A percentile compares a stretch with the other conserved stretches of the same genome.
These are phyloP conservation scores for Podospora conica DNA, from an alignment of 495 filamentous ascomycete species.

Conservation along the genomic window DNA sequence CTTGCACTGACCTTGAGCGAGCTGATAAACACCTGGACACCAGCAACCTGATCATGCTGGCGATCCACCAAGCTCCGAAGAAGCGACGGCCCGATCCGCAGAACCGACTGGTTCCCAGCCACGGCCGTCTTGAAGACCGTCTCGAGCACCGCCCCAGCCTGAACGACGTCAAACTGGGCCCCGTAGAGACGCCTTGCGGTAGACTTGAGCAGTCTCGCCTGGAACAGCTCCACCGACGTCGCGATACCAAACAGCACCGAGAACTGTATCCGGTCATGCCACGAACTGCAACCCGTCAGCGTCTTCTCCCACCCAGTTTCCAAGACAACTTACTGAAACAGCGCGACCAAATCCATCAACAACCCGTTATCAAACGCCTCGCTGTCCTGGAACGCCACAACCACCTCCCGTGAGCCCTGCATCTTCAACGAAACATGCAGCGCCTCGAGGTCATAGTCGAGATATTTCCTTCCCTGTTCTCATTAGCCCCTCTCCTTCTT, in stretches of 20 bases:
- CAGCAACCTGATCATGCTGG: slow-evolving; percentile 80
- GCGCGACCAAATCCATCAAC: slow-evolving; percentile 66
- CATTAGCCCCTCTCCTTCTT: background rate
- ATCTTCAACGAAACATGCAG: slow-evolving; percentile 57
- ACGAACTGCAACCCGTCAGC: slow-evolving; percentile 52
- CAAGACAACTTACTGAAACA: slow-evolving; percentile 60
- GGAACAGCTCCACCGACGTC: slow-evolving; percentile 84
- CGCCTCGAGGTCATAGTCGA: slow-evolving; percentile 90
- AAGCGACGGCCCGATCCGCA: slow-evolving; percentile 66
- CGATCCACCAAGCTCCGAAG: slow-evolving; percentile 62
- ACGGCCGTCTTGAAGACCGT: slow-evolving; percentile 69
- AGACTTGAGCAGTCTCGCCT: slow-evolving; percentile 72
- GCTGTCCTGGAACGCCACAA: slow-evolving; percentile 80
- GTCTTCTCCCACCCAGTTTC: background rate
- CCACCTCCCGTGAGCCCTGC: slow-evolving; percentile 52
- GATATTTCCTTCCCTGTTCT: slow-evolving; percentile 58
- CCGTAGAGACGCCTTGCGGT: slow-evolving; percentile 66
- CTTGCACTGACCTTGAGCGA: slow-evolving; percentile 62
- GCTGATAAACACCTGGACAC: slow-evolving; percentile 70
- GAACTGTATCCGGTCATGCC: slow-evolving; percentile 85
- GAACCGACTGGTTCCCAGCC: slow-evolving; percentile 41
- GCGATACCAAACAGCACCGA: slow-evolving; percentile 81
- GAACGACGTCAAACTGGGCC: slow-evolving; percentile 76
- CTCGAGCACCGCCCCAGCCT: slow-evolving; percentile 67
- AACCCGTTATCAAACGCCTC: slow-evolving; percentile 84